Percentiles rank a stretch among this genome's conserved stretches.
Conservation (phyloP, 495 filamentous ascomycete genomes). For the Penicillium pancosmium region DNA sequence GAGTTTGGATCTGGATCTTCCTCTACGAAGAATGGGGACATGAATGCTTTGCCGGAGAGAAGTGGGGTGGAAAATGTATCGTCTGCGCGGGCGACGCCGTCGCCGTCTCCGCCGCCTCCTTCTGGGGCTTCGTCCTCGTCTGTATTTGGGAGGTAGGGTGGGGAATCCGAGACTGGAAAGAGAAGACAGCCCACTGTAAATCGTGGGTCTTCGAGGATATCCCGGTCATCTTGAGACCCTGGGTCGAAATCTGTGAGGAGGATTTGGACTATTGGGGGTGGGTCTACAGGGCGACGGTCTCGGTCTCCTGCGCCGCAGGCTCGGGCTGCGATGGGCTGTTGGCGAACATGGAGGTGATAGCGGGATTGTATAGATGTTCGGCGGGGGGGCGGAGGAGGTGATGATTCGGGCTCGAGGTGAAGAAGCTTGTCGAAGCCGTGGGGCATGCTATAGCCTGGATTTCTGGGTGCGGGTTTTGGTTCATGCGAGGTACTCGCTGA, state of each 20-base stretch:
- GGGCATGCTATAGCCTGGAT: conserved; percentile 35
- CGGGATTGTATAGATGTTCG: conserved; percentile 32
- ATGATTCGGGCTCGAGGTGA: conserved; percentile 38
- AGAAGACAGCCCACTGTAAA: conserved; percentile 81
- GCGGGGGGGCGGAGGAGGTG: conserved; percentile 27
- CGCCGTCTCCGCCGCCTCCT: conserved; percentile 1
- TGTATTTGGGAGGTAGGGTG: conserved; percentile 9
- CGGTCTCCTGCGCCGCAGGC: conserved; percentile 94
- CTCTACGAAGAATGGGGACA: conserved; percentile 44
- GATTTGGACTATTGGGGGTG: conserved; percentile 91
- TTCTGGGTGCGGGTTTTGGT: conserved; percentile 20
- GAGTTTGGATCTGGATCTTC: conserved; percentile 51
- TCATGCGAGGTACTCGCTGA: conserved; percentile 16
- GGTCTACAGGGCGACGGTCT: conserved; percentile 91
- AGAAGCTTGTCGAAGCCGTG: conserved; percentile 47
- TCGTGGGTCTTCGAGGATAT: conserved; percentile 71
- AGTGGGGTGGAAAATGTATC: conserved; percentile 35
- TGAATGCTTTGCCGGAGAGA: conserved; percentile 45
- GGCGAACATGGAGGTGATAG: conserved; percentile 73
- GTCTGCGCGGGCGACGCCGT: conserved; percentile 26
- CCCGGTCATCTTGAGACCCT: conserved; percentile 50
- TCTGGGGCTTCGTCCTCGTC: conserved; percentile 45
- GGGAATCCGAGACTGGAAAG: conserved; percentile 48
- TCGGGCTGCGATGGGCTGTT: conserved; percentile 87
- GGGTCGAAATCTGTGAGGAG: conserved; percentile 67